These are phyloP conservation scores for Tuber borchii DNA, from an alignment of 495 filamentous ascomycete species.

Conservation along the genomic window DNA sequence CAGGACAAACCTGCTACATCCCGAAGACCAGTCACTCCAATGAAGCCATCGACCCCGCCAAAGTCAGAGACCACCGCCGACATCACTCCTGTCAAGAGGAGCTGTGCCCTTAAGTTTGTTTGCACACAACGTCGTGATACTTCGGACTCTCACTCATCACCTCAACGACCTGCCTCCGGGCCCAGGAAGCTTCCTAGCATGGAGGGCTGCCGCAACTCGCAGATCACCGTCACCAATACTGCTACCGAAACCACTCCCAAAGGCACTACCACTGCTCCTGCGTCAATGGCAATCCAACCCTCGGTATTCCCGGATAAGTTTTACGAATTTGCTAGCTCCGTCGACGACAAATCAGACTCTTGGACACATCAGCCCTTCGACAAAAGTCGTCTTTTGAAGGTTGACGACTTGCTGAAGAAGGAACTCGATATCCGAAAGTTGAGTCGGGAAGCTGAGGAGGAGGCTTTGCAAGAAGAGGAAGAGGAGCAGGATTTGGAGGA, in stretches of 20 bases:
- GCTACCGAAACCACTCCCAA: constrained; percentile 12
- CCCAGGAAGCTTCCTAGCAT: constrained; percentile 7
- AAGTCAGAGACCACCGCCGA: constrained; percentile 7
- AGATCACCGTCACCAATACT: constrained; percentile 6
- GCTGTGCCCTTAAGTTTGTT: constrained; percentile 39
- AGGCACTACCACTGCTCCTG: constrained; percentile 3
- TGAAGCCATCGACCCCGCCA: constrained; percentile 4
- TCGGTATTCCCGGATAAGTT: constrained; percentile 48
- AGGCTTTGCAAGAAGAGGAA: constrained; percentile 66
- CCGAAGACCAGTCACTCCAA: background rate
- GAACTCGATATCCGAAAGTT: constrained; percentile 81
- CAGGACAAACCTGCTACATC: constrained; percentile 42
- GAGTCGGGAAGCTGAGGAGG: constrained; percentile 84
- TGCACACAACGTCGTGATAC: constrained; percentile 30
- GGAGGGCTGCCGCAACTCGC: background rate
- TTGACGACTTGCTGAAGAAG: constrained; percentile 83
- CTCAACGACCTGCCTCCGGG: constrained; percentile 16
- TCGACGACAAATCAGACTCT: constrained; percentile 39
- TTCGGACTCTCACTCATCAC: constrained; percentile 25
- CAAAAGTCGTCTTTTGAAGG: constrained; percentile 36
- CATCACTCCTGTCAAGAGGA: constrained; percentile 17
- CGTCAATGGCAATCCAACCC: constrained; percentile 15
- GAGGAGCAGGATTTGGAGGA: constrained; percentile 57
- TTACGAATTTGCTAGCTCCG: constrained; percentile 77
- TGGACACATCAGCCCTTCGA: constrained; percentile 41